phyloP scores from a whole-genome alignment of 768 basidiomycete genomes.

The Mrakia hoshinonis region DNA sequence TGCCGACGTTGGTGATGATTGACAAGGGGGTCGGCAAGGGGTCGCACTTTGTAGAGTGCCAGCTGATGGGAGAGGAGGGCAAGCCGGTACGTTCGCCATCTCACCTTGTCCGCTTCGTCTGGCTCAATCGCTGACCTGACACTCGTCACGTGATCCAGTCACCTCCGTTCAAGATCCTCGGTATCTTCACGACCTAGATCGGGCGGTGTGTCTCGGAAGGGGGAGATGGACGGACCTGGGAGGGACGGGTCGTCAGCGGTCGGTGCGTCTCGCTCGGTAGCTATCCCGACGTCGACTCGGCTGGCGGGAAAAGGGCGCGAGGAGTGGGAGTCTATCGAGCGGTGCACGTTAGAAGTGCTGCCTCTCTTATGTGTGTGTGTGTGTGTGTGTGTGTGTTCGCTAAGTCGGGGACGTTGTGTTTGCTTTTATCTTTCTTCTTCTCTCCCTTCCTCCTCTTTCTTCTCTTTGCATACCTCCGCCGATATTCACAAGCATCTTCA shows the following conservation, averaged over 20 bases:
- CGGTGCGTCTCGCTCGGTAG: background rate
- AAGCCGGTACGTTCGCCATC: slow-evolving; percentile 24
- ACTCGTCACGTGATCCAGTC: slow-evolving; percentile 40
- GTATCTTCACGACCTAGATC: slow-evolving; percentile 61
- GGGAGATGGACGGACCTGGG: too few species aligned
- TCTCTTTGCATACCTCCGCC: background rate
- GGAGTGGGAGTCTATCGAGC: too few species aligned
- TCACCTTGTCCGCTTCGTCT: background rate
- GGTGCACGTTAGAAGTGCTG: background rate
- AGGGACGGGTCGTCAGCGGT: background rate
- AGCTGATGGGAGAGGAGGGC: slow-evolving; percentile 65
- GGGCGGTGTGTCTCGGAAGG: too few species aligned
- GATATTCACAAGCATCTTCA: too few species aligned
- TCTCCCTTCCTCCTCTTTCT: background rate
- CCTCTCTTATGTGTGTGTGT: background rate
- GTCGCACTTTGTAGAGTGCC: slow-evolving; percentile 87
- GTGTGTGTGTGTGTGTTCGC: background rate
- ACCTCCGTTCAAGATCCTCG: slow-evolving; percentile 79
- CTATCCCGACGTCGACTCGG: background rate
- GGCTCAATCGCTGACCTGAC: background rate
- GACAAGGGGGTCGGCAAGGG: slow-evolving; percentile 77
- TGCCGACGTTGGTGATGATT: slow-evolving; percentile 74
- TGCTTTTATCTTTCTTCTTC: background rate
- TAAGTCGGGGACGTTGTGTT: background rate
- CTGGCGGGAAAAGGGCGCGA: too few species aligned